Conservation (phyloP, 306 rosid species). For the Begonia peltatifolia region DNA sequence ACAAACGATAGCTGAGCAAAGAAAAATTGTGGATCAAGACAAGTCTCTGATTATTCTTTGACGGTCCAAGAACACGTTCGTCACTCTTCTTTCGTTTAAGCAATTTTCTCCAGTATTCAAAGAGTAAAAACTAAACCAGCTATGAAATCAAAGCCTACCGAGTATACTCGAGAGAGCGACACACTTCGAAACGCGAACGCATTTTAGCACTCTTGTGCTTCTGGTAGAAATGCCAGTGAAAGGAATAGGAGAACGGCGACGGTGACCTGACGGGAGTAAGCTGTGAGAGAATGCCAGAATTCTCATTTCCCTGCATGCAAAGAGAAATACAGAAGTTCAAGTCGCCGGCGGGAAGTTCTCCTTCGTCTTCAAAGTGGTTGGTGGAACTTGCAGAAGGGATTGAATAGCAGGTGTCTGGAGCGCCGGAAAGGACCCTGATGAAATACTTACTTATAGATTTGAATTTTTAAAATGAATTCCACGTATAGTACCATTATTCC, state of each 20-base stretch:
- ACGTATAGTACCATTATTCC: no score
- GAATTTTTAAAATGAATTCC: no score
- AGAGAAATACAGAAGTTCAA: neutral
- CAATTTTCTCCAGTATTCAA: neutral
- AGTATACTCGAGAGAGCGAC: constrained; percentile 10
- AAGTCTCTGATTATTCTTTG: no score
- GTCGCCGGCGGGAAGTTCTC: neutral
- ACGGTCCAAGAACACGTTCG: no score
- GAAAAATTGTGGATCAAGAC: no score
- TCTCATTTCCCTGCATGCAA: constrained; percentile 4
- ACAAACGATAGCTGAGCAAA: no score
- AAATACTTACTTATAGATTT: no score
- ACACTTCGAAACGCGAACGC: constrained; percentile 17
- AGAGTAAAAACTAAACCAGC: neutral
- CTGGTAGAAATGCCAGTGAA: constrained; percentile 13
- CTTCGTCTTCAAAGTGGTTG: neutral
- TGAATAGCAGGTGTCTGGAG: no score
- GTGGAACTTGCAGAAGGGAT: no score
- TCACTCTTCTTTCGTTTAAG: neutral
- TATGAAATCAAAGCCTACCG: constrained; percentile 14
- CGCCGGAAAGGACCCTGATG: no score
- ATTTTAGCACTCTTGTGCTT: constrained; percentile 11
- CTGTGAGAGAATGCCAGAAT: constrained; percentile 9
- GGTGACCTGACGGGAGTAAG: constrained; percentile 7
- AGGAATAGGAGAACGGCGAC: constrained; percentile 13